Percentiles rank a stretch among this genome's conserved stretches.
Conservation (phyloP, 2,329 filamentous ascomycete species). For the Penicillium janthinellum region DNA sequence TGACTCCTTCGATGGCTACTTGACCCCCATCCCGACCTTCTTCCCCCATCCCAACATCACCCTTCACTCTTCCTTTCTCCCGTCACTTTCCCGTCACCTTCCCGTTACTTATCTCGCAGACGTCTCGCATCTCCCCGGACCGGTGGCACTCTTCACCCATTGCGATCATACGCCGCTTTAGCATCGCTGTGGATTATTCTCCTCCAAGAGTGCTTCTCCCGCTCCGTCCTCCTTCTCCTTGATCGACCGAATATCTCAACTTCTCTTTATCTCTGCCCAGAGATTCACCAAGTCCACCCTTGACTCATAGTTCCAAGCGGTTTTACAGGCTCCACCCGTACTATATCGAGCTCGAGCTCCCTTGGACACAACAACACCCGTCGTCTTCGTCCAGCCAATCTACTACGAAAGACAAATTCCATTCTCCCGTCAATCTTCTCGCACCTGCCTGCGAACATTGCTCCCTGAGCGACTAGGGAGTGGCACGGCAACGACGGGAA, state of each 20-base stretch:
- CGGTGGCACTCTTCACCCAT: constrained; percentile 1
- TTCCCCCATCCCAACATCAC: constrained; percentile 19
- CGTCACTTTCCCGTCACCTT: constrained; percentile 11
- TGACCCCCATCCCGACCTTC: background rate
- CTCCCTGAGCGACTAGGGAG: constrained; percentile 6
- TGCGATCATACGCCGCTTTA: background rate
- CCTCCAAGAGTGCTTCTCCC: constrained; percentile 14
- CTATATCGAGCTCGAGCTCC: background rate
- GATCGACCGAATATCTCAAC: background rate
- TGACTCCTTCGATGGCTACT: constrained; percentile 2
- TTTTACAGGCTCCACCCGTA: constrained; percentile 2
- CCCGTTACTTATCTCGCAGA: background rate
- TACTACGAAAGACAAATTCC: constrained; percentile 3
- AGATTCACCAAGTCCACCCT: background rate
- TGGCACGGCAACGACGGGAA: constrained; percentile 18
- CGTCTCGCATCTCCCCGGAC: constrained; percentile 11
- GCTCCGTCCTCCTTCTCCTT: constrained; percentile 18
- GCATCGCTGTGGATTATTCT: constrained; percentile 12
- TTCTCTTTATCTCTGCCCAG: background rate
- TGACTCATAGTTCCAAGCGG: constrained; percentile 4
- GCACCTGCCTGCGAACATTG: constrained; percentile 11
- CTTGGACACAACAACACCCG: background rate
- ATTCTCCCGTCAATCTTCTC: constrained; percentile 1
- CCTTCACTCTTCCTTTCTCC: constrained; percentile 12
- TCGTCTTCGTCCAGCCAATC: constrained; percentile 8